Percentiles rank a stretch among this genome's conserved stretches.
These are phyloP conservation scores for Boletellus ananas DNA, from an alignment of 768 basidiomycete species.

Conservation along the genomic window DNA sequence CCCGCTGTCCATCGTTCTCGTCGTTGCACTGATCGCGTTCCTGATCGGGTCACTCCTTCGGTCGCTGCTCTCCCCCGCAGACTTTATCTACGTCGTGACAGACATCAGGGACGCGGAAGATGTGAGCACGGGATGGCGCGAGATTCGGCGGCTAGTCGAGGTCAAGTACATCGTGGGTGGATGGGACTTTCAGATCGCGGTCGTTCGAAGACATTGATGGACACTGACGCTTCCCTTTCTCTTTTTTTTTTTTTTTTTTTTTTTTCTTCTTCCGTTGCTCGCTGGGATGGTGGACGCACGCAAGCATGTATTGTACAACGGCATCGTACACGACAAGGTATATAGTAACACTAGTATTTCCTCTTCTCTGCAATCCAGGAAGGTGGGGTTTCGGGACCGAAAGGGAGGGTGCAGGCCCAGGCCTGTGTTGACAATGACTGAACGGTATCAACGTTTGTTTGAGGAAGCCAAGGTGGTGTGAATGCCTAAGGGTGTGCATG, in stretches of 20 bases:
- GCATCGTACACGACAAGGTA: not conserved
- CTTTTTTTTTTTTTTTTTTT: not conserved
- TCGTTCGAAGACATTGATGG: conserved; percentile 51
- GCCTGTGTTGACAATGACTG: too few species aligned
- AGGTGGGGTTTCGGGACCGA: too few species aligned
- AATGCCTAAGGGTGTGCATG: too few species aligned
- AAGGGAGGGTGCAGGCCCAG: too few species aligned
- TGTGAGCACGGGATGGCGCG: conserved; percentile 66
- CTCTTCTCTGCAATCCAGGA: too few species aligned
- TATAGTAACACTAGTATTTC: not conserved
- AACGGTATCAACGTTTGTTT: too few species aligned
- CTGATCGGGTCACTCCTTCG: conserved; percentile 88
- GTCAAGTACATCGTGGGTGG: conserved; percentile 77
- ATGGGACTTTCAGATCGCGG: conserved; percentile 86
- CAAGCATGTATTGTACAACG: too few species aligned
- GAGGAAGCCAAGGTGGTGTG: too few species aligned
- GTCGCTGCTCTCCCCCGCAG: conserved; percentile 83
- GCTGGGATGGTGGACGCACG: too few species aligned
- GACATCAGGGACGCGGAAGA: conserved; percentile 53
- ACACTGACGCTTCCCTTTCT: conserved; percentile 36
- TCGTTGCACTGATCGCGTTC: conserved; percentile 84
- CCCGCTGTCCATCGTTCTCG: conserved; percentile 55
- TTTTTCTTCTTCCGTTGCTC: not conserved
- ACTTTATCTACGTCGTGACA: conserved; percentile 79
- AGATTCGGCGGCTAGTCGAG: conserved; percentile 78